Percentiles rank a stretch among this genome's conserved stretches.
These are phyloP conservation scores for Xanthoceras sorbifolium DNA, from an alignment of 345 rosid species.

Conservation along the genomic window DNA sequence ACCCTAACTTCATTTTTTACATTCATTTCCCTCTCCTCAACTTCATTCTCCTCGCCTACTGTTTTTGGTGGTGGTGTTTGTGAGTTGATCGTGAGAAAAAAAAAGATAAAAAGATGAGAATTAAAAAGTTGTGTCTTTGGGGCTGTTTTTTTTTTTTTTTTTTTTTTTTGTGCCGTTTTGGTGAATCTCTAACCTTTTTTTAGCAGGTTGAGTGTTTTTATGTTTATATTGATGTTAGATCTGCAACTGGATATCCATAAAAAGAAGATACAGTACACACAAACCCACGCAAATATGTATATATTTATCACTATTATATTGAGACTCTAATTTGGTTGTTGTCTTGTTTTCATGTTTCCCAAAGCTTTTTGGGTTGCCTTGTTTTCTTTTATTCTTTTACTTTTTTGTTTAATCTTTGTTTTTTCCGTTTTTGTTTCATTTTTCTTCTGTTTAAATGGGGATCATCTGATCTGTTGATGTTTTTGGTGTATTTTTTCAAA, in stretches of 20 bases:
- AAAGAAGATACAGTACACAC: conserved; percentile 17
- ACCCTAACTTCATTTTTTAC: too few species aligned
- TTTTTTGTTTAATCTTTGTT: conserved; percentile 23
- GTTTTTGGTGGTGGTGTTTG: too few species aligned
- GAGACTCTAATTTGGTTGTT: conserved; percentile 4
- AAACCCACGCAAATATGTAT: background rate
- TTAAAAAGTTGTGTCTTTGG: too few species aligned
- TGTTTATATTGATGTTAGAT: conserved; percentile 54
- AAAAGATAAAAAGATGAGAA: too few species aligned
- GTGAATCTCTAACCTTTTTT: too few species aligned
- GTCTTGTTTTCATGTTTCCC: conserved; percentile 12
- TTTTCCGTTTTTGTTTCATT: too few species aligned
- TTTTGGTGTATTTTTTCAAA: background rate
- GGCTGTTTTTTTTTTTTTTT: too few species aligned
- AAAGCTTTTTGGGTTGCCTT: conserved; percentile 10
- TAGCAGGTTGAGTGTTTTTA: too few species aligned
- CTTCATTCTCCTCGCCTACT: too few species aligned
- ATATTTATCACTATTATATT: conserved; percentile 34
- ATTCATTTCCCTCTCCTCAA: too few species aligned
- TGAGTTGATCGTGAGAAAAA: too few species aligned
- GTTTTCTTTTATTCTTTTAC: conserved; percentile 8
- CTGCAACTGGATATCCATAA: conserved; percentile 56
- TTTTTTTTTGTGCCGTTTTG: too few species aligned
- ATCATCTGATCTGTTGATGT: conserved; percentile 17
- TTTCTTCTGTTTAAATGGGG: background rate